Evolutionary conservation across 805 yeast genomes (phyloP), one percentile per base, ranked within the genome.

Genomic region (Clavispora fructus): DNA sequence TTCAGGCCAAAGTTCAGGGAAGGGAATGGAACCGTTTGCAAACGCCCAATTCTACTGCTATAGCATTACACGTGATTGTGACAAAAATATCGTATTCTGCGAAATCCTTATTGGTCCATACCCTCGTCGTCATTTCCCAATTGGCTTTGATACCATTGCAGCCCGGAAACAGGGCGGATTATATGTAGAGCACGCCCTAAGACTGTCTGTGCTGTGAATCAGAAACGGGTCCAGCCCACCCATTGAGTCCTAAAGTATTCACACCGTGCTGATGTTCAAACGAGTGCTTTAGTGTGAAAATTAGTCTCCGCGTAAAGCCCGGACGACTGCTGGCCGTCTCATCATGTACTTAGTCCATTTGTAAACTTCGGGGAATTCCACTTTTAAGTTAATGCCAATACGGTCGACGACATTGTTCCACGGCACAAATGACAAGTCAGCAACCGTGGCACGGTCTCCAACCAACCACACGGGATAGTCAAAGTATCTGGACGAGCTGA

Each of bases 331-430:
- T 4, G 96, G 95, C 61, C 97, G 80, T 66, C 92, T 80, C 96
- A 91, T 87, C 96, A 91, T 88, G 58, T 83, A 83, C 62, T 86
- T 85, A 10, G 97, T 91, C 97, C 97, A 91, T 64, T 88, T 88
- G 71, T 87, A 90, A 40, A 90, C 97, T 68, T 91, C 97, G 1
- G 97, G 97, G 61, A 86, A 90, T 63, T 91, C 97, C 28, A 79
- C 77, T 63, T 85, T 85, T 58, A 91, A 78, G 58, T 87, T 87
- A 51, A 91, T 88, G 7, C 97, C 97, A 45, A 91, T 86, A 58
- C 96, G 75, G 63, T 87, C 96, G 44, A 91, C 95, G 14, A 91
- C 97, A 59, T 90, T 91, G 65, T 91, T 91, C 98, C 98, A 91
- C 13, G 98, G 95, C 27, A 91, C 96, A 69, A 91, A 91, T 19